Base-by-base conservation (phyloP, 768 basidiomycete species). In the Pleurotus salmoneostramineus region DNA sequence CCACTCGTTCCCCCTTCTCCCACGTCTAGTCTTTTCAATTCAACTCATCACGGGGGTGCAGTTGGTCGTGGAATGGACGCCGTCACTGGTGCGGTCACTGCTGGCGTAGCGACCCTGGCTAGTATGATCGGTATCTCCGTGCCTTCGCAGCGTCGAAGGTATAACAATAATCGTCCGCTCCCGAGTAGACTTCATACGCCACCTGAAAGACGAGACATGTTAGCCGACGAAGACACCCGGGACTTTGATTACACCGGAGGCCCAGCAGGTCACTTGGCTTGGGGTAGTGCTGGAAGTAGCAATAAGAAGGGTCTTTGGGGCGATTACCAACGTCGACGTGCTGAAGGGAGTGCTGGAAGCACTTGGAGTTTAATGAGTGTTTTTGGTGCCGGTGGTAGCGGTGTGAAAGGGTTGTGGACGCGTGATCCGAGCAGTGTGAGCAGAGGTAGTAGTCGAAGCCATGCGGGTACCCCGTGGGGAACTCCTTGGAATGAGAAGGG, bases 211-310 rank as follows among this genome's bases (percentile, higher is more conserved):
- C 77, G 80, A 33, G 88, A 92, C 66, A 91, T 92, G 81, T 79
- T 91, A 35, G 88, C 83, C 3, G 89, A 93, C 56, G 90, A 91
- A 69, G 90, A 91, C 63, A 75, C 78, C 2, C 74, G 77, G 6
- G 78, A 83, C 12, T 83, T 88, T 61, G 69, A 35, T n/a, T 43
- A 61, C 62, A 62, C 47, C 6, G 40, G 40, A 14, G 11, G 21
- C 7, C 52, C 37, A 11, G 40, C n/a, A n/a, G n/a, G 52, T 8
- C 52, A 54, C 11, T 42, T 17, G 12, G n/a, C 17, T 40, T 54
- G 52, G 52, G n/a, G 52, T 14, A 54, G 52, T 42, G 17, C 6
- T 4, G 60, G 43, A 2, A 58, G 49, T 33, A 61, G 52, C 27
- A 15, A 42, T 71, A 11, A 70, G 71, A 17, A 75, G 74, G 71